These are phyloP conservation scores for Pseudocercospora ulei DNA, from an alignment of 2,329 filamentous ascomycete genomes.

Conservation along the genomic window DNA sequence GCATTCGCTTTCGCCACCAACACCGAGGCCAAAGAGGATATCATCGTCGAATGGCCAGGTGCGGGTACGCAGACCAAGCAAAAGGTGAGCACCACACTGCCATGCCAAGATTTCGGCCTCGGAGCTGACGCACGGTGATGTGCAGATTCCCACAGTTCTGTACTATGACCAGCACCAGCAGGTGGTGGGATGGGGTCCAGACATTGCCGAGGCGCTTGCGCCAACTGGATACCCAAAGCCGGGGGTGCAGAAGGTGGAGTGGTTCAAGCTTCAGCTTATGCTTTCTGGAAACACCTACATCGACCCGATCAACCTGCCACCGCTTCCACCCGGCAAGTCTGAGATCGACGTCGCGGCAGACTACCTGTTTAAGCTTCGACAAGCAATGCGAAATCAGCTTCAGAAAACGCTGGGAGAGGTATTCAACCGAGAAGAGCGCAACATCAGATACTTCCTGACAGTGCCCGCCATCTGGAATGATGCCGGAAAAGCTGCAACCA, in stretches of 20 bases:
- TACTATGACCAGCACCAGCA: slow-evolving; percentile 99
- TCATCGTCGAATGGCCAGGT: slow-evolving; percentile 97
- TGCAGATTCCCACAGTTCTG: slow-evolving; percentile 90
- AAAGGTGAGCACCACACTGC: slow-evolving; percentile 58
- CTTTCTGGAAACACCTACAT: slow-evolving; percentile 98
- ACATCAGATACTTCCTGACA: slow-evolving; percentile 94
- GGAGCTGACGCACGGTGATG: slow-evolving; percentile 18
- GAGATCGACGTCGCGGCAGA: slow-evolving; percentile 99
- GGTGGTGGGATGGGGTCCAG: slow-evolving; percentile 97
- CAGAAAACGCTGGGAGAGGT: slow-evolving; percentile 96
- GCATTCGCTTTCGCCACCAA: slow-evolving; percentile 90
- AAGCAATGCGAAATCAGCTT: slow-evolving; percentile 89
- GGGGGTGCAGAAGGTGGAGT: slow-evolving; percentile 96
- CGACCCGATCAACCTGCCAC: slow-evolving; percentile 95
- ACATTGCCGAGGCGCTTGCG: slow-evolving; percentile 92
- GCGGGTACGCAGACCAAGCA: slow-evolving; percentile 97
- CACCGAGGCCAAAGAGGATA: slow-evolving; percentile 94
- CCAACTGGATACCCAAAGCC: slow-evolving; percentile 96
- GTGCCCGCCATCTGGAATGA: slow-evolving; percentile 99
- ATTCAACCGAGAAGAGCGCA: slow-evolving; percentile 94
- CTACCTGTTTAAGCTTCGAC: slow-evolving; percentile 94
- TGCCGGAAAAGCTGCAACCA: slow-evolving; percentile 90
- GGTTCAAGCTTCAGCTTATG: slow-evolving; percentile 99
- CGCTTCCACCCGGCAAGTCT: slow-evolving; percentile 92
- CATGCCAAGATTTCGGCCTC: slow-evolving; percentile 9